A percentile compares a stretch with the other conserved stretches of the same genome.
These are phyloP conservation scores for Pelargonium nanum DNA, from an alignment of 345 rosid species.

Conservation along the genomic window DNA sequence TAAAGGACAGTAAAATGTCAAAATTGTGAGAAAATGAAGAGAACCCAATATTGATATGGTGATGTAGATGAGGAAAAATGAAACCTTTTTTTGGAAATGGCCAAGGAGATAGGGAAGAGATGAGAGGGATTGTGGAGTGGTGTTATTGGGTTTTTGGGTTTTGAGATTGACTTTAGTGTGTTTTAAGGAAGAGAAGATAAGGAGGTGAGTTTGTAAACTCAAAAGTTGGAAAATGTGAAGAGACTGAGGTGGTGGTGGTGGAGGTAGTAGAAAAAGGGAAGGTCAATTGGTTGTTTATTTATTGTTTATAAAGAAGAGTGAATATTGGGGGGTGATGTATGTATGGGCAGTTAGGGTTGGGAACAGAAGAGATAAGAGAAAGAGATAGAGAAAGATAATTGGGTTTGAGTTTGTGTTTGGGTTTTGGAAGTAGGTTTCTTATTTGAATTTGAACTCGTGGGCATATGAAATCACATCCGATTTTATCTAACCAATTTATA, in stretches of 20 bases:
- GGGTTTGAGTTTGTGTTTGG: constrained; percentile 25
- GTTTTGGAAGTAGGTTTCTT: constrained; percentile 21
- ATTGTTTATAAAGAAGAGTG: constrained; percentile 10
- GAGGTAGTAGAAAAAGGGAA: not conserved
- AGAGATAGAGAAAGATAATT: constrained; percentile 23
- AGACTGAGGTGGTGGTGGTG: constrained; percentile 11
- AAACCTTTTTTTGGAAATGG: too few species aligned
- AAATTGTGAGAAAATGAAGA: not conserved
- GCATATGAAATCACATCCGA: too few species aligned
- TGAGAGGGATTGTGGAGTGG: too few species aligned
- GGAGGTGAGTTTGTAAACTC: constrained; percentile 20
- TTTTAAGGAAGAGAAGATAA: constrained; percentile 11
- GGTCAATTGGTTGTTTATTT: not conserved
- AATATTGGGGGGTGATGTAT: constrained; percentile 9
- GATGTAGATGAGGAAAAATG: not conserved
- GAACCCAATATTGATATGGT: too few species aligned
- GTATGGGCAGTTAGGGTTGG: constrained; percentile 55
- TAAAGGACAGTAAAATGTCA: too few species aligned
- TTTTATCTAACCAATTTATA: too few species aligned
- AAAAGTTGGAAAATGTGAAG: constrained; percentile 52
- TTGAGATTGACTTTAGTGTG: constrained; percentile 3
- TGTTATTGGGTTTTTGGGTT: not conserved
- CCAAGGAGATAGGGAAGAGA: too few species aligned
- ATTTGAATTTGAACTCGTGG: too few species aligned
- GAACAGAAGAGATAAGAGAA: constrained; percentile 52